Evolutionary conservation across 2,329 filamentous ascomycete species (phyloP).

Genomic region (Camptophora hylomeconis): DNA sequence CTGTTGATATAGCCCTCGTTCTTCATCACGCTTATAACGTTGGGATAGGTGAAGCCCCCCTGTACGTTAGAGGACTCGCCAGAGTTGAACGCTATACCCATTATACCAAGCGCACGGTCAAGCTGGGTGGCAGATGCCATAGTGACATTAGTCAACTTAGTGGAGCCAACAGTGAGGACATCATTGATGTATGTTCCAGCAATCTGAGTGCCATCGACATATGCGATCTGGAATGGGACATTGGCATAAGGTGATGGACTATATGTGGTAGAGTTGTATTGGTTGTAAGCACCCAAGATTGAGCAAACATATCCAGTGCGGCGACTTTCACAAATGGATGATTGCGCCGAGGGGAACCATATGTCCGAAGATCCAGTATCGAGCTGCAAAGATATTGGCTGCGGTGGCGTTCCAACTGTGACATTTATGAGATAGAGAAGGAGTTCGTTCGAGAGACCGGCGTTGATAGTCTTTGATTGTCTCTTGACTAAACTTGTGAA

Average conservation of each 20-base stretch:
- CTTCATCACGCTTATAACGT: slow-evolving; percentile 53
- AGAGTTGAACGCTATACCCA: slow-evolving; percentile 28
- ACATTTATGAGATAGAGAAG: slow-evolving; percentile 50
- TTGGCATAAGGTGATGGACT: slow-evolving; percentile 9
- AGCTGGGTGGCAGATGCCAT: slow-evolving; percentile 24
- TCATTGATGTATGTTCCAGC: slow-evolving; percentile 27
- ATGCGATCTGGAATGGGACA: slow-evolving; percentile 23
- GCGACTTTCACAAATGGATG: slow-evolving; percentile 11
- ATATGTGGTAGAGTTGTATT: slow-evolving; percentile 15
- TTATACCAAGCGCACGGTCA: slow-evolving; percentile 20
- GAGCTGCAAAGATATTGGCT: slow-evolving; percentile 44
- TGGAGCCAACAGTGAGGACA: slow-evolving; percentile 21
- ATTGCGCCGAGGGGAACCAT: slow-evolving; percentile 36
- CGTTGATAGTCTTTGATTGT: slow-evolving; percentile 10
- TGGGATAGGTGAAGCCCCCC: slow-evolving; percentile 33
- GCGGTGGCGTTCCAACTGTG: slow-evolving; percentile 49
- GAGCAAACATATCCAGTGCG: slow-evolving; percentile 5
- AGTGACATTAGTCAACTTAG: slow-evolving; percentile 24
- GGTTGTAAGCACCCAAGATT: slow-evolving; percentile 16
- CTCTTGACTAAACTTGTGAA: too few relatives aligned
- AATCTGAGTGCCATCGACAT: slow-evolving; percentile 25
- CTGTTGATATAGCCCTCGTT: slow-evolving; percentile 41
- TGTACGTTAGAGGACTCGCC: slow-evolving; percentile 14
- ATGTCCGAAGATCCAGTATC: slow-evolving; percentile 59
- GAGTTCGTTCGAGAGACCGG: slow-evolving; percentile 13